A percentile compares a stretch with the other conserved stretches of the same genome.
These are phyloP conservation scores for Neurospora hispaniola DNA, from an alignment of 495 filamentous ascomycete species.

Conservation along the genomic window DNA sequence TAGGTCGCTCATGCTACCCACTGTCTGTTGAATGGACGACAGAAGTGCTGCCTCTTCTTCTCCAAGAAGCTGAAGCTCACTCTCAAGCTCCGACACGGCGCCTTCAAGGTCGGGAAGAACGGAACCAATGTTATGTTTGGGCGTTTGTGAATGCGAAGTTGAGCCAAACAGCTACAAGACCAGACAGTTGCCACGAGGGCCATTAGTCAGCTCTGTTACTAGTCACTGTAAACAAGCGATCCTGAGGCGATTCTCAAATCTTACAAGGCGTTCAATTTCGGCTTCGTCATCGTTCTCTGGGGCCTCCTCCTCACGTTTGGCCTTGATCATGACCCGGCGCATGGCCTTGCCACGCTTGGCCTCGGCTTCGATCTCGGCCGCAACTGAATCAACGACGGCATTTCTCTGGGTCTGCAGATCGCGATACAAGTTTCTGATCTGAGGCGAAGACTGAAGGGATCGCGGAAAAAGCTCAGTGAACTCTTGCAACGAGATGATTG, in stretches of 20 bases:
- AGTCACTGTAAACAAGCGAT: neutral
- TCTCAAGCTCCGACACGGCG: conserved; percentile 54
- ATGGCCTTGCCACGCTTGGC: conserved; percentile 51
- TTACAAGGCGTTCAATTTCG: conserved; percentile 59
- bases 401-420: conserved; percentile 66
- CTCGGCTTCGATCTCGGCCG: conserved; percentile 57
- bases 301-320: conserved; percentile 40
- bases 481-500: conserved; percentile 59
- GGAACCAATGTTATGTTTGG: conserved; percentile 51
- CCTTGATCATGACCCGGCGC: conserved; percentile 48
- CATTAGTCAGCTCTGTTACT: neutral
- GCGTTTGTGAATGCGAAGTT: conserved; percentile 25
- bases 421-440: conserved; percentile 64
- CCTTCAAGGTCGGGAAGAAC: conserved; percentile 58
- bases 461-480: conserved; percentile 71
- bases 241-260: conserved; percentile 6
- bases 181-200: neutral
- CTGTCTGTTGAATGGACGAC: conserved; percentile 47
- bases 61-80: conserved; percentile 52
- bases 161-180: conserved; percentile 51
- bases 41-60: conserved; percentile 51
- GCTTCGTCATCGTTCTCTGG: conserved; percentile 53
- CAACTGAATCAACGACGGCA: conserved; percentile 55
- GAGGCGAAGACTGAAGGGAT: conserved; percentile 55
- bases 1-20: conserved; percentile 69